A percentile compares a stretch with the other conserved stretches of the same genome.
Evolutionary conservation across 192 early-diverging fungal genomes (phyloP).

Genomic region (Backusella liffmaniae): DNA sequence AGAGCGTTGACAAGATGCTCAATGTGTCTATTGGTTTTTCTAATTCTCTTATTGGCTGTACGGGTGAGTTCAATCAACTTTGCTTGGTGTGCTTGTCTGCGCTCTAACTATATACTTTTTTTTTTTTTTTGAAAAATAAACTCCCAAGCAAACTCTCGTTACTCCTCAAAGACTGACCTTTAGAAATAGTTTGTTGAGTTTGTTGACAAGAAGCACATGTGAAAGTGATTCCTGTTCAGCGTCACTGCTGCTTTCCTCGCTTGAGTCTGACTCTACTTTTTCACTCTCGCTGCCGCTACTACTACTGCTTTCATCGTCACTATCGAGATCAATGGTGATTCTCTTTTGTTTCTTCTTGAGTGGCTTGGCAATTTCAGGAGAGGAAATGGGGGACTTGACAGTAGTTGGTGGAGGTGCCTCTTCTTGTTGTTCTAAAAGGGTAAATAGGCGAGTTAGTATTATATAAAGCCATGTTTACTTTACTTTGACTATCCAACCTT

Average conservation of each 20-base stretch:
- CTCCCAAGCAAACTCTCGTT: background rate
- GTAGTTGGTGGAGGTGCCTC: background rate
- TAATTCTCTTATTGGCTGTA: background rate
- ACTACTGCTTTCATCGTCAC: background rate
- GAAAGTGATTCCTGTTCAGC: background rate
- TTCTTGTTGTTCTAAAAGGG: background rate
- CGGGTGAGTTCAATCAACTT: background rate
- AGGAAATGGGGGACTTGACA: background rate
- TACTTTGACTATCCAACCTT: background rate
- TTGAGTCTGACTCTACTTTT: background rate
- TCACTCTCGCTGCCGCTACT: background rate
- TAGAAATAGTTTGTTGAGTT: background rate
- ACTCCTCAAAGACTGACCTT: background rate
- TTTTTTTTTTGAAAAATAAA: background rate
- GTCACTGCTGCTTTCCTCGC: background rate
- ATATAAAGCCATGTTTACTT: background rate
- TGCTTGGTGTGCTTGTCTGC: background rate
- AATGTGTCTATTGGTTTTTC: background rate
- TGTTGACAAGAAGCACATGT: background rate
- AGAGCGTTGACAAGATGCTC: background rate
- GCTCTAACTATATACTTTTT: background rate
- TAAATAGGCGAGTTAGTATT: too few species aligned
- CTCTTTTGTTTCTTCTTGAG: background rate
- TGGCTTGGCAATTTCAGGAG: background rate
- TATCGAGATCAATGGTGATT: background rate